Base-by-base conservation (phyloP, 2,329 filamentous ascomycete genomes). In the Cladophialophora psammophila region DNA sequence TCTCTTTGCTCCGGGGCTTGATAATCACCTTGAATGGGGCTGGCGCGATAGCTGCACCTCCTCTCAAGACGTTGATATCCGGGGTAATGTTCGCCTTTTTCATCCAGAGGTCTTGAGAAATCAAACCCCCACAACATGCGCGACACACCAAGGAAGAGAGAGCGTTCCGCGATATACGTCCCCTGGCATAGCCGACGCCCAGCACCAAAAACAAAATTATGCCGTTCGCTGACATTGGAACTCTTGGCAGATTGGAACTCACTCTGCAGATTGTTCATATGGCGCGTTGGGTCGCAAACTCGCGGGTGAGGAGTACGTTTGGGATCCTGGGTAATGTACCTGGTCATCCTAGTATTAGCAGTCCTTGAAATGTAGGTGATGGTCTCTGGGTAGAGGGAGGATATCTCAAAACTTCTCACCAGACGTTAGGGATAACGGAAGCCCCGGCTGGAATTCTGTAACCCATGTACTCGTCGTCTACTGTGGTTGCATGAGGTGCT, bases 221-320 rank as follows among this genome's bases (percentile, higher is more conserved):
- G 69, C n/a, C 72, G 68, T 38, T 72, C 64, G 40, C 53, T 56
- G 0, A 69, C 69, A 53, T 79, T 74, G 2, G 73, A 67, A 1
- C 76, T 76, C 0, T 78, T n/a, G n/a, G 40, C 77, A 35, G 78
- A 80, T 38, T 76, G 72, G 13, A 73, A 76, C 7, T 72, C 65
- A 18, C 74, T 74, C 13, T 71, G 64, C 1, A 74, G 65, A 57
- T 78, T 71, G 32, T 74, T 52, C 1, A 71, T 48, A 53, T 74
- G 78, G 8, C 76, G 75, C 10, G 73, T 69, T 0, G 78, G 76
- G 12, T 72, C 57, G 69, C 79, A 79, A 0, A 57, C 38, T 13
- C 74, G 66, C 2, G 78, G 77, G 9, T 78, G 63, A 1, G 70
- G 34, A 31, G 62, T 75, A 1, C 70, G 69, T 9, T 66, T 55